phyloP scores from a whole-genome alignment of 2,329 filamentous ascomycete species.

The Apiospora marii region DNA sequence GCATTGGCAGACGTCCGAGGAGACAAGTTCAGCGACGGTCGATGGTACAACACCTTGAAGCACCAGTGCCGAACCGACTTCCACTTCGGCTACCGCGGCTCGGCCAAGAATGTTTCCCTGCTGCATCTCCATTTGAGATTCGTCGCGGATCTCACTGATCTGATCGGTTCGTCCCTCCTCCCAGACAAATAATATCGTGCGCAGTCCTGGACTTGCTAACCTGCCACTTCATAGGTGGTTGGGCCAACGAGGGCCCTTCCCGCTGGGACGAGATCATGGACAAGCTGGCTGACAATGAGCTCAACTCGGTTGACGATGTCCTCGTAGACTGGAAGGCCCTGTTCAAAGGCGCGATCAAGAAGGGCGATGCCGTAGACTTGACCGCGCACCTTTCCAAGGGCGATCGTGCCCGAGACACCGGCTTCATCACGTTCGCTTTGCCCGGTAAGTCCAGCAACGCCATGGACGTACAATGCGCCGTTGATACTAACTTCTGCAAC shows the following conservation, averaged over 20 bases:
- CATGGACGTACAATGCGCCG: no score
- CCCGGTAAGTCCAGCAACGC: neutral
- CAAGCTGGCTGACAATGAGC: neutral
- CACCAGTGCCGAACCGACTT: neutral
- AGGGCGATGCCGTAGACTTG: neutral
- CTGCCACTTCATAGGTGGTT: no score
- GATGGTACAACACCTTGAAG: neutral
- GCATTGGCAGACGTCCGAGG: neutral
- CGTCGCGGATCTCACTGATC: neutral
- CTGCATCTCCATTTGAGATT: neutral
- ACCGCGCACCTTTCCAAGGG: neutral
- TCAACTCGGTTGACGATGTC: neutral
- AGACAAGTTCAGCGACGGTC: neutral
- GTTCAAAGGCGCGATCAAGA: neutral
- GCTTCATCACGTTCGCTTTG: neutral
- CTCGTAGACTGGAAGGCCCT: neutral
- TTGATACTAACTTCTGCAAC: no score
- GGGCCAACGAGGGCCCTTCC: no score
- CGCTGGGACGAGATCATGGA: no score
- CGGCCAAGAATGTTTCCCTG: neutral
- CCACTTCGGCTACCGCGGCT: neutral
- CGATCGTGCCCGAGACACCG: neutral
- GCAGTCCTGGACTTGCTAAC: no score
- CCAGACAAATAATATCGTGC: no score
- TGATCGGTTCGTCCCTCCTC: neutral